These are phyloP conservation scores for Ceratocystiopsis sp. DNA, from an alignment of 2,329 filamentous ascomycete genomes.

Conservation along the genomic window DNA sequence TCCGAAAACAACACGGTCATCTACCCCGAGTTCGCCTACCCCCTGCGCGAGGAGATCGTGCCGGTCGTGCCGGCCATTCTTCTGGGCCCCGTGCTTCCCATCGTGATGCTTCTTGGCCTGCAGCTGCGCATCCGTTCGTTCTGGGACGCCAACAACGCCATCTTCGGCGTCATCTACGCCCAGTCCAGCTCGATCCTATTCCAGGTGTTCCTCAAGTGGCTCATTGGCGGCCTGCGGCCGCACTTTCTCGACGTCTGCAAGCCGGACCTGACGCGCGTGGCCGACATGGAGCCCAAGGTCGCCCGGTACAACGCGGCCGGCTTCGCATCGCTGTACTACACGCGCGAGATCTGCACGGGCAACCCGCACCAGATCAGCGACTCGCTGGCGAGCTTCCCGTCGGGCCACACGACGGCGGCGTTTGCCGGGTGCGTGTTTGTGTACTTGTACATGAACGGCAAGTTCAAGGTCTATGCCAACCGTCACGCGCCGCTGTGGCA, in stretches of 20 bases:
- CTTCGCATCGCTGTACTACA: constrained; percentile 46
- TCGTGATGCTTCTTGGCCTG: constrained; percentile 44
- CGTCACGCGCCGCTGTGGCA: constrained; percentile 64
- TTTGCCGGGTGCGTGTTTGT: constrained; percentile 57
- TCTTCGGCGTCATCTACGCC: constrained; percentile 51
- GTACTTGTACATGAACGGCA: constrained; percentile 59
- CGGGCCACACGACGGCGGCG: constrained; percentile 56
- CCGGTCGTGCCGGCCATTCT: constrained; percentile 56
- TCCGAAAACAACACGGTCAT: constrained; percentile 52
- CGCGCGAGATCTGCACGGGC: constrained; percentile 52
- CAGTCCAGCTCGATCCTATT: constrained; percentile 57
- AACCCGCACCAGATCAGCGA: constrained; percentile 49
- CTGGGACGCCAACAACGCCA: constrained; percentile 55
- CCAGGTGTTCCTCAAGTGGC: constrained; percentile 60
- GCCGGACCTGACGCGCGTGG: constrained; percentile 29
- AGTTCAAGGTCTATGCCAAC: constrained; percentile 58
- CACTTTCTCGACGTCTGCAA: constrained; percentile 56
- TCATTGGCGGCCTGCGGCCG: constrained; percentile 56
- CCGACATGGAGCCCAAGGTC: too few species aligned
- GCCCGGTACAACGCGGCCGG: constrained; percentile 27
- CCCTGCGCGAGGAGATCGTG: constrained; percentile 50
- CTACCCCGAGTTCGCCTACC: constrained; percentile 54
- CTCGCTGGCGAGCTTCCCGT: constrained; percentile 53
- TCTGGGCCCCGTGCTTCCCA: constrained; percentile 44
- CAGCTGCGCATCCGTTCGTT: constrained; percentile 52